These are phyloP conservation scores for Syzygium grande DNA, from an alignment of 345 rosid species.

Conservation along the genomic window DNA sequence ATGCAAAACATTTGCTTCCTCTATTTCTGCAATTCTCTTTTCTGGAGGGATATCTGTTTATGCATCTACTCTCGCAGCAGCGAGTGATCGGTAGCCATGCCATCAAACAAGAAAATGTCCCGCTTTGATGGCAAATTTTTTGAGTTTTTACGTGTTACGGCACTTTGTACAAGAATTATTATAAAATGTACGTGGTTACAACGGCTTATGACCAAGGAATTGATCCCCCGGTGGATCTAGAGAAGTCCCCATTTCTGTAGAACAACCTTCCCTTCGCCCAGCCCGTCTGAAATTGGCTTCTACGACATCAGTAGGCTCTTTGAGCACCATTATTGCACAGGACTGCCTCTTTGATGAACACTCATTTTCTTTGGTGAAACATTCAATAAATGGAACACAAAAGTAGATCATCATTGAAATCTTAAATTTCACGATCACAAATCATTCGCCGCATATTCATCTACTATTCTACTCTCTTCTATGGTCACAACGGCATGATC, in stretches of 20 bases:
- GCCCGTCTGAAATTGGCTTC: neutral
- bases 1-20: neutral
- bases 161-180: neutral
- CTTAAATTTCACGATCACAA: neutral
- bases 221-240: neutral
- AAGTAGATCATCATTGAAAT: neutral
- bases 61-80: neutral
- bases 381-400: neutral
- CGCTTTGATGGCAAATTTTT: neutral
- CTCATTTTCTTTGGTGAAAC: neutral
- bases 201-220: neutral
- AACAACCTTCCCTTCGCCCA: neutral
- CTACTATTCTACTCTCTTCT: neutral
- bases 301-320: neutral
- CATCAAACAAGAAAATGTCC: neutral
- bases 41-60: neutral
- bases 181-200: neutral
- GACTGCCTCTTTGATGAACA: neutral
- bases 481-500: neutral
- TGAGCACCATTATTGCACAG: neutral
- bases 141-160: neutral
- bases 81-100: neutral
- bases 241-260: neutral
- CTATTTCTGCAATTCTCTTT: neutral
- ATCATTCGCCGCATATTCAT: neutral